These are phyloP conservation scores for Aureobasidium lini DNA, from an alignment of 2,329 filamentous ascomycete species.

Conservation along the genomic window DNA sequence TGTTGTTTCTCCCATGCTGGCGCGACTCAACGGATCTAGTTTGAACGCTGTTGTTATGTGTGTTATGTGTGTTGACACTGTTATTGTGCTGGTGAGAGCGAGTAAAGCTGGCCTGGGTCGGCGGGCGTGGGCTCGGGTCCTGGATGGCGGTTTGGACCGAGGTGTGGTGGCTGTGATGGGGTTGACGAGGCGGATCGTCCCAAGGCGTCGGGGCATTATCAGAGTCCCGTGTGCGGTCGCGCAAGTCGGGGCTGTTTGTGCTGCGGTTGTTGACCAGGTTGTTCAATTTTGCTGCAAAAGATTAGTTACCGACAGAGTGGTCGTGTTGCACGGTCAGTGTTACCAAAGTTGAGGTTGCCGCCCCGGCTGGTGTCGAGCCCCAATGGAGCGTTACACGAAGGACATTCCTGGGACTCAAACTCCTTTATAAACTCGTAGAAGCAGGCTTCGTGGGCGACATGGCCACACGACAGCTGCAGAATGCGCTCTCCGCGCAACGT, in stretches of 20 bases:
- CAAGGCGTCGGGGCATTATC: constrained; percentile 56
- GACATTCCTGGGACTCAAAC: constrained; percentile 88
- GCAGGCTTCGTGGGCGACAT: constrained; percentile 95
- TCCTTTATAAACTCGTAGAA: constrained; percentile 98
- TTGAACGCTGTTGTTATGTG: neutral
- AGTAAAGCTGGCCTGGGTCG: constrained; percentile 2
- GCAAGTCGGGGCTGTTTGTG: constrained; percentile 40
- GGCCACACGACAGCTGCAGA: constrained; percentile 90
- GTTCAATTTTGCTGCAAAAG: constrained; percentile 74
- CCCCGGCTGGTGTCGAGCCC: constrained; percentile 88
- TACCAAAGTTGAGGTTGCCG: constrained; percentile 60
- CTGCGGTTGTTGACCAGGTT: constrained; percentile 85
- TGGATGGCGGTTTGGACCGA: constrained; percentile 3
- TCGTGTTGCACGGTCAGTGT: neutral
- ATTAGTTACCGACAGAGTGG: neutral
- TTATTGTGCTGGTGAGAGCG: constrained; percentile 4
- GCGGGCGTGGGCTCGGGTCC: constrained; percentile 4
- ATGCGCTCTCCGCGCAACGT: constrained; percentile 90
- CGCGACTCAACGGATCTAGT: constrained; percentile 1
- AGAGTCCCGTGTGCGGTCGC: constrained; percentile 11
- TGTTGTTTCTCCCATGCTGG: constrained; percentile 68
- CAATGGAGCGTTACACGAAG: constrained; percentile 84
- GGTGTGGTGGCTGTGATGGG: neutral
- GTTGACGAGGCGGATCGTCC: constrained; percentile 39
- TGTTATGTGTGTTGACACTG: constrained; percentile 7